Percentiles rank a stretch among this genome's conserved stretches.
Evolutionary conservation across 2,329 filamentous ascomycete species (phyloP).

Genomic region (Atkinsonella hypoxylon): DNA sequence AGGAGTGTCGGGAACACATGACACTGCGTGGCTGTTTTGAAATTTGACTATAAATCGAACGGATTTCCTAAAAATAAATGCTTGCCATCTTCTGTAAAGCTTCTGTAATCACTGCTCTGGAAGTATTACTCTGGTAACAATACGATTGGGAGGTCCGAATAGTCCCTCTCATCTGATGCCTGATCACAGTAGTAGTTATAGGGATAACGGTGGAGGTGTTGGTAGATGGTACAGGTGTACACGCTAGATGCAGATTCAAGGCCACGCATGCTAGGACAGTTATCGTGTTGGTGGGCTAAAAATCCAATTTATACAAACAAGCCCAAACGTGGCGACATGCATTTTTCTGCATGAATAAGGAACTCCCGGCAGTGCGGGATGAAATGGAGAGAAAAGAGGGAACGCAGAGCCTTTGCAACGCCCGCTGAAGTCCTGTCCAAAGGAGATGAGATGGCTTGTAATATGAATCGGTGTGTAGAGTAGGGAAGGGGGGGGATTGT

Average conservation of each 20-base stretch:
- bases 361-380: background rate
- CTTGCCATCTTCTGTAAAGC: too few species aligned
- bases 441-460: background rate
- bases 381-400: background rate
- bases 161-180: too few species aligned
- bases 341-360: background rate
- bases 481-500: background rate
- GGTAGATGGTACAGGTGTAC: too few species aligned
- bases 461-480: background rate
- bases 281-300: background rate
- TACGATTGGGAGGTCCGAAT: too few species aligned
- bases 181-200: too few species aligned
- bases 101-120: too few species aligned
- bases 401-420: background rate
- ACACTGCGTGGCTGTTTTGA: too few species aligned
- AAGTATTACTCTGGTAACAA: too few species aligned
- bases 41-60: too few species aligned
- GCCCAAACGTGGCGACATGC: background rate
- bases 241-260: background rate
- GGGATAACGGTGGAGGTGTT: too few species aligned
- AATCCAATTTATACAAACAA: background rate
- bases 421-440: background rate
- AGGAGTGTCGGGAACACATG: too few species aligned
- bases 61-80: too few species aligned
- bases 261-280: background rate